phyloP scores from a whole-genome alignment of 805 yeast species.

The Kuraishia piskuri region DNA sequence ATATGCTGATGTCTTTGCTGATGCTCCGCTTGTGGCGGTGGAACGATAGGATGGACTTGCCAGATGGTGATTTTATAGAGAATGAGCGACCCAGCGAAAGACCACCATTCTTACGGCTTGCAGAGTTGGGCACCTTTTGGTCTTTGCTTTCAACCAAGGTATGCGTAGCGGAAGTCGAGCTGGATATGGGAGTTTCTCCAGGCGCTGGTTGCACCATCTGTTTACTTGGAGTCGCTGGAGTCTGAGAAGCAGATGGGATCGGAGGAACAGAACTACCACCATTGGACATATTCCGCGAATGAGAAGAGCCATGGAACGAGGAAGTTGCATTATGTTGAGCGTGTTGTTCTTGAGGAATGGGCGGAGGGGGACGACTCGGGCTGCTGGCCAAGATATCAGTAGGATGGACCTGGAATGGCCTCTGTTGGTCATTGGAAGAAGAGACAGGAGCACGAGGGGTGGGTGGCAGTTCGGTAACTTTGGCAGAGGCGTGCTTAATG shows the following conservation, averaged over 20 bases:
- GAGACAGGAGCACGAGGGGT: background rate
- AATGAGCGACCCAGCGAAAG: conserved; percentile 12
- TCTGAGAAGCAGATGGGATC: background rate
- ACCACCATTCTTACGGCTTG: background rate
- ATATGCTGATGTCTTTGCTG: conserved; percentile 7
- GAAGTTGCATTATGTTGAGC: conserved; percentile 7
- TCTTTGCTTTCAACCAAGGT: background rate
- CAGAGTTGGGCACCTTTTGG: background rate
- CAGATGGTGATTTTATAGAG: conserved; percentile 13
- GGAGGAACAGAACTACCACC: background rate
- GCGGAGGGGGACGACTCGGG: background rate
- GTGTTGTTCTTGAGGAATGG: conserved; percentile 7
- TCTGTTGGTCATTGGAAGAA: background rate
- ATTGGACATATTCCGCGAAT: background rate
- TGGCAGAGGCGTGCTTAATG: background rate
- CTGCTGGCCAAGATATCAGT: background rate
- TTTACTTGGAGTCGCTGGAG: background rate
- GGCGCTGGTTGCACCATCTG: background rate
- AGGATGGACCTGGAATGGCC: background rate
- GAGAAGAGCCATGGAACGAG: background rate
- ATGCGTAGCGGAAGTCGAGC: background rate
- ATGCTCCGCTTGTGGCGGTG: conserved; percentile 19
- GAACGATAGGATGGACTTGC: conserved; percentile 11
- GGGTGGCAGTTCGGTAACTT: background rate
- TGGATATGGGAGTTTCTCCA: background rate